Base-by-base conservation (phyloP, 2,329 filamentous ascomycete species). In the Penicillium digitatum region DNA sequence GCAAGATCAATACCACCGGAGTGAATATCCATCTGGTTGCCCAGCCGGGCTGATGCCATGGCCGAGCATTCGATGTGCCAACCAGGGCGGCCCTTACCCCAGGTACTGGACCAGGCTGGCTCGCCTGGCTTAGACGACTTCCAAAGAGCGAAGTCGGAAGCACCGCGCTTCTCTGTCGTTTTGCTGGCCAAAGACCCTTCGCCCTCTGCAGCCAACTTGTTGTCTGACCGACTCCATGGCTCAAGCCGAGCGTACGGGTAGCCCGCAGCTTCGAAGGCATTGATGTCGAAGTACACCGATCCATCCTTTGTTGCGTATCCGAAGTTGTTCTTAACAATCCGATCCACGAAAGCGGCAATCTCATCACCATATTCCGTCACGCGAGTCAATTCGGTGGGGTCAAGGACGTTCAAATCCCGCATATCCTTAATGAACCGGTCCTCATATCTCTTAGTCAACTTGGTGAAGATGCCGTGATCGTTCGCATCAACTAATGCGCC, bases 1-100 rank as follows among this genome's bases (percentile, higher is more conserved):
- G 87, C 87, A 50, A 97, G 81, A 72, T 97, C 93, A 57, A 96
- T 88, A 55, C 93, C 93, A 27, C 93, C 92, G 22, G 90, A 95
- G 73, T 96, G 93, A 51, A 96, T 89, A 71, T 97, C 93, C 79
- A 97, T 91, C 58, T 87, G 82, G 27, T 85, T 81, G 5, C 92
- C 92, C 1, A 97, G 78, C n/a, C 91, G 82, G 60, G 92, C 89
- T 2, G 89, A 93, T 0, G 92, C 91, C 93, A 97, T 96, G 16
- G 91, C 91, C 1, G 88, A 92, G 84, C 93, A 96, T 76, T 96
- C 92, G 67, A 96, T 96, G 69, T 96, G 93, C 93, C 93, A 97
- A 18, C 93, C 93, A 1, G 93, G 93, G 42, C 93, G 81, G 5
- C 92, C 92, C 53, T 86, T 81, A 5, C 93, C 91, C 92, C 93